Evolutionary conservation across 345 rosid species (phyloP).

Genomic region (Abelmoschus esculentus): DNA sequence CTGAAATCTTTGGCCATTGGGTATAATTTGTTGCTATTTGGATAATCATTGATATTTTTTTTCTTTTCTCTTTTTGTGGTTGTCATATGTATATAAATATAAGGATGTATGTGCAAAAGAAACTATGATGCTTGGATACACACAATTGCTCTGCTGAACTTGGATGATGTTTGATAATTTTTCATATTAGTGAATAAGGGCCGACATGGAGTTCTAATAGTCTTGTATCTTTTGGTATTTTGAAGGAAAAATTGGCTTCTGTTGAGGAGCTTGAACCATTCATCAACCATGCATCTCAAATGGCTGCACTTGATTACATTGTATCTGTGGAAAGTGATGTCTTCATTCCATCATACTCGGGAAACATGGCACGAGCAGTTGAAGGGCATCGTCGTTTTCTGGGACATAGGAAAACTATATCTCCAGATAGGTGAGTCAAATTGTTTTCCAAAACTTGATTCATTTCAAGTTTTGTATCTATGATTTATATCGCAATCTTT

Average conservation of each 20-base stretch:
- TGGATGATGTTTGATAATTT: not conserved
- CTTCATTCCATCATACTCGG: constrained; percentile 80
- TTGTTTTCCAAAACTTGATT: not conserved
- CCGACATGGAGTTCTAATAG: not conserved
- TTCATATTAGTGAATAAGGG: not conserved
- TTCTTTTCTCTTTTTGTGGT: not conserved
- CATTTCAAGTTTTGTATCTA: not conserved
- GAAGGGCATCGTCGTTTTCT: constrained; percentile 94
- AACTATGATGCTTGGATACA: too few relatives aligned
- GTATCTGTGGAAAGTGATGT: constrained; percentile 85
- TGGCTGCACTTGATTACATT: constrained; percentile 96
- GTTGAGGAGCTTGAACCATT: constrained; percentile 74
- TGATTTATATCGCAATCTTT: not conserved
- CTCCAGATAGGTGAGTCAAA: constrained; percentile 57
- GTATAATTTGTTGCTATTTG: not conserved
- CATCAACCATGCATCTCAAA: constrained; percentile 65
- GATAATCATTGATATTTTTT: not conserved
- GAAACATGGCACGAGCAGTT: constrained; percentile 94
- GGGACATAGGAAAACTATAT: constrained; percentile 79
- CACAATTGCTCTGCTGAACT: too few relatives aligned
- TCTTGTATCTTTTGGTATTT: constrained; percentile 13
- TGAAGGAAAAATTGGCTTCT: constrained; percentile 69
- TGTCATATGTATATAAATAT: not conserved
- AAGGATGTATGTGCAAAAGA: not conserved
- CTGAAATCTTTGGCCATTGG: not conserved